Percentiles rank a stretch among this genome's conserved stretches.
These are phyloP conservation scores for Pseudofabraea citricarpa DNA, from an alignment of 2,329 filamentous ascomycete species.

Conservation along the genomic window DNA sequence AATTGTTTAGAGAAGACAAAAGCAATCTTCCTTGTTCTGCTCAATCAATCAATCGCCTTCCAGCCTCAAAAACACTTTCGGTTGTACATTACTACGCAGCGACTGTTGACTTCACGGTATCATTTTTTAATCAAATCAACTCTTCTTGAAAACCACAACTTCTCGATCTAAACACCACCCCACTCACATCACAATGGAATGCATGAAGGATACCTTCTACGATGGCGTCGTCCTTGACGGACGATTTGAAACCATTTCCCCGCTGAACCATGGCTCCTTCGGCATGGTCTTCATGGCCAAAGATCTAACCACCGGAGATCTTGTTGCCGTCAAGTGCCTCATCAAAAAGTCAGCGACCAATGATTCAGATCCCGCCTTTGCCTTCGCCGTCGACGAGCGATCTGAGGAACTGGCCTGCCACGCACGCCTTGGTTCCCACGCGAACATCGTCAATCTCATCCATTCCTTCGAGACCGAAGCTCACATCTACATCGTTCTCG, in stretches of 20 bases:
- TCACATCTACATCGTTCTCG: conserved; percentile 87
- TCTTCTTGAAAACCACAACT: conserved; percentile 9
- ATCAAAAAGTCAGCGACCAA: conserved; percentile 72
- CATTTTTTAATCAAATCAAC: not conserved
- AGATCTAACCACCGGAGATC: conserved; percentile 70
- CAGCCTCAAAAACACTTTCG: conserved; percentile 24
- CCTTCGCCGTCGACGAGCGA: conserved; percentile 73
- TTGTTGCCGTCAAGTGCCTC: conserved; percentile 93
- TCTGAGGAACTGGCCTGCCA: conserved; percentile 80
- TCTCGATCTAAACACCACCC: conserved; percentile 15
- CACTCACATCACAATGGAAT: conserved; percentile 59
- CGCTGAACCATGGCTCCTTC: conserved; percentile 97
- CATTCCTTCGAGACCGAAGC: conserved; percentile 88
- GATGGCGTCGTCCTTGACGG: conserved; percentile 77
- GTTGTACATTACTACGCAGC: conserved; percentile 22
- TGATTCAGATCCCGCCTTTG: conserved; percentile 43
- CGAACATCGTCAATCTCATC: conserved; percentile 90
- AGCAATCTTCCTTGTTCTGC: conserved; percentile 25
- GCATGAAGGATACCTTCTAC: conserved; percentile 77
- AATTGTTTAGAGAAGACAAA: conserved; percentile 31
- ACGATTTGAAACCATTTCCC: conserved; percentile 86
- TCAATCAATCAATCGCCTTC: conserved; percentile 17
- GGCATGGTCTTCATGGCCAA: conserved; percentile 96
- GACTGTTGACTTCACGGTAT: conserved; percentile 6
- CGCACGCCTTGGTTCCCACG: conserved; percentile 69